Evolutionary conservation across 768 basidiomycete species (phyloP).

Genomic region (Trametes meyenii): DNA sequence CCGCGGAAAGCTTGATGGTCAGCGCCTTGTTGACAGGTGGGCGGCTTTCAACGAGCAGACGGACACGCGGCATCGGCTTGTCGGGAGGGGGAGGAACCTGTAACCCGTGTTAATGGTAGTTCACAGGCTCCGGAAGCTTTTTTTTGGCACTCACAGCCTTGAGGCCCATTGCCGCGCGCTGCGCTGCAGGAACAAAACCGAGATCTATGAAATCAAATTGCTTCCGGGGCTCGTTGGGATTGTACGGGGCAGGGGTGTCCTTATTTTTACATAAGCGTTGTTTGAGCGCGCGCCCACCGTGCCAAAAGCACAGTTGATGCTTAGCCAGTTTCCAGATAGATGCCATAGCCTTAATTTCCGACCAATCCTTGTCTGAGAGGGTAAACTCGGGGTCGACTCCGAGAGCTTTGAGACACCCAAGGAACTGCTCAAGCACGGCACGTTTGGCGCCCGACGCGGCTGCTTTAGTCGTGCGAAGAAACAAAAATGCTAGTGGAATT

Average conservation of each 20-base stretch:
- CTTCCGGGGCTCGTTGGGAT: not conserved
- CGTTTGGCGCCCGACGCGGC: constrained; percentile 33
- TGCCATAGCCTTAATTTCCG: too few species aligned
- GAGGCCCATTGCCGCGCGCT: not conserved
- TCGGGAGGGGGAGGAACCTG: not conserved
- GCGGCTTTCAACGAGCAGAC: too few species aligned
- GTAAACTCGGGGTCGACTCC: constrained; percentile 32
- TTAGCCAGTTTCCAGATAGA: too few species aligned
- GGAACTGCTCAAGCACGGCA: constrained; percentile 29
- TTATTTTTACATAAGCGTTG: not conserved
- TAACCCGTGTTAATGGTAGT: not conserved
- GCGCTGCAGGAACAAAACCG: not conserved
- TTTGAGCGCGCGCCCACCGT: too few species aligned
- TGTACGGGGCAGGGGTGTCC: not conserved
- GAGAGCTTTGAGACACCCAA: constrained; percentile 30
- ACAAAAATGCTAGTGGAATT: constrained; percentile 37
- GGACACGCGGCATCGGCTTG: not conserved
- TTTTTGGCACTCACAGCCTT: not conserved
- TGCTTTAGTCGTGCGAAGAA: constrained; percentile 17
- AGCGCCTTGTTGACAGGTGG: not conserved
- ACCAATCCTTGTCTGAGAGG: constrained; percentile 39
- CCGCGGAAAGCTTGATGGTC: not conserved
- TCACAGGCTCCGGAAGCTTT: not conserved
- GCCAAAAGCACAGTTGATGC: too few species aligned
- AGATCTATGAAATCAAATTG: not conserved